Percentiles rank a stretch among this genome's conserved stretches.
These are phyloP conservation scores for Cordyceps militaris DNA, from an alignment of 2,329 filamentous ascomycete genomes.

Conservation along the genomic window DNA sequence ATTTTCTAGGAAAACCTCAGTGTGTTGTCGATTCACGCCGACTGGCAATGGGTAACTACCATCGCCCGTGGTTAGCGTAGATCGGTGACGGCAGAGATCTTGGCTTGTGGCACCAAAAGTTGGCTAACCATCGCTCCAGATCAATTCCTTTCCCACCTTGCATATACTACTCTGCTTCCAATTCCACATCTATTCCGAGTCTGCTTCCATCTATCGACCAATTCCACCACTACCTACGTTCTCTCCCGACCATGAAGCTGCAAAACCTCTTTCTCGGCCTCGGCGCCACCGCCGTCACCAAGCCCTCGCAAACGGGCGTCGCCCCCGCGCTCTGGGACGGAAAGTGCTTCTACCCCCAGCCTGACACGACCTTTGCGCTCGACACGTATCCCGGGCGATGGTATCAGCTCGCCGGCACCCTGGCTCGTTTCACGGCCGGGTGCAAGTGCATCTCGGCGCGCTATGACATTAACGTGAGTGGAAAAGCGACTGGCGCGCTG, in stretches of 20 bases:
- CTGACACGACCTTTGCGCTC: constrained; percentile 23
- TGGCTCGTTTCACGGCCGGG: constrained; percentile 23
- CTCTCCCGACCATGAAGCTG: neutral
- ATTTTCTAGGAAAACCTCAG: too few relatives aligned
- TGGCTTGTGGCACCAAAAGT: neutral
- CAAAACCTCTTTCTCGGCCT: neutral
- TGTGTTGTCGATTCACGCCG: too few relatives aligned
- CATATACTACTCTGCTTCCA: too few relatives aligned
- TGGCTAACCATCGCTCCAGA: too few relatives aligned
- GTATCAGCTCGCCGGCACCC: constrained; percentile 28
- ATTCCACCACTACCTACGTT: neutral
- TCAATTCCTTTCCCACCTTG: too few relatives aligned
- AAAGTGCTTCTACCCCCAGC: constrained; percentile 24
- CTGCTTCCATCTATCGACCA: neutral
- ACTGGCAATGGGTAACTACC: too few relatives aligned
- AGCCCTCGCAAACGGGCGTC: constrained; percentile 15
- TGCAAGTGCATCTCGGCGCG: constrained; percentile 28
- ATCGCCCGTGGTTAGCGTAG: constrained; percentile 3
- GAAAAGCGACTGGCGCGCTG: neutral
- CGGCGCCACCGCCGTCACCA: neutral
- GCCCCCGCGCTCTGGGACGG: constrained; percentile 26
- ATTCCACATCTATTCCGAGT: neutral
- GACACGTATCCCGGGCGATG: constrained; percentile 26
- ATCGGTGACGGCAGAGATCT: neutral
- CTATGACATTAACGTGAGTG: constrained; percentile 25